These are phyloP conservation scores for Stagonosporopsis rhizophila DNA, from an alignment of 2,329 filamentous ascomycete species.

Conservation along the genomic window DNA sequence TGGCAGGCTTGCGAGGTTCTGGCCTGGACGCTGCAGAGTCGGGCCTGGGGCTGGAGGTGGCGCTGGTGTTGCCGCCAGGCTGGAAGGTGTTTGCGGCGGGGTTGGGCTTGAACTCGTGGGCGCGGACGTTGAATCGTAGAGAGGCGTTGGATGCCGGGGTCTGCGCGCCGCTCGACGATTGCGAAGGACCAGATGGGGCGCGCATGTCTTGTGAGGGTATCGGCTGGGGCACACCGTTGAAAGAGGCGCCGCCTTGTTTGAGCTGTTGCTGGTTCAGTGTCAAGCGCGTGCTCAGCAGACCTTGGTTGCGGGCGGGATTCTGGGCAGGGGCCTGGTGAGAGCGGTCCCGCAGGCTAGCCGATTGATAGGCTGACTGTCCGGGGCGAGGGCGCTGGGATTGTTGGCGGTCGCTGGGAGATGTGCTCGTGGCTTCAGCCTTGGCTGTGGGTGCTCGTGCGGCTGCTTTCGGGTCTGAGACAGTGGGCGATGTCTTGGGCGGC, in stretches of 20 bases:
- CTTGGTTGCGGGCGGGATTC: constrained; percentile 49
- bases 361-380: constrained; percentile 49
- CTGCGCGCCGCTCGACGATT: constrained; percentile 57
- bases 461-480: constrained; percentile 42
- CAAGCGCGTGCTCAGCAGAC: constrained; percentile 59
- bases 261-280: constrained; percentile 61
- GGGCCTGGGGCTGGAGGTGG: constrained; percentile 75
- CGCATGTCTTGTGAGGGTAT: constrained; percentile 71
- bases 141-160: constrained; percentile 62
- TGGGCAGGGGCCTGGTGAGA: constrained; percentile 53
- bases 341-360: constrained; percentile 53
- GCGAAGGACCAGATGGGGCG: constrained; percentile 73
- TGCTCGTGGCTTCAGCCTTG: constrained; percentile 42
- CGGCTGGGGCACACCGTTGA: constrained; percentile 61
- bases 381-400: constrained; percentile 55
- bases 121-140: constrained; percentile 67
- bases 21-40: constrained; percentile 45
- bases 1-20: constrained; percentile 44
- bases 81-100: constrained; percentile 82
- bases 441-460: constrained; percentile 44
- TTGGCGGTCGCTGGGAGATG: constrained; percentile 55
- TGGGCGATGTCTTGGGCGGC: constrained; percentile 53
- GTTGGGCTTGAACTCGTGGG: constrained; percentile 83
- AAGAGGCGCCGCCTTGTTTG: constrained; percentile 52
- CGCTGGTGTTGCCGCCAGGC: constrained; percentile 68